Conservation (phyloP, 169 alveolate genomes). For the Plasmodium fragile region DNA sequence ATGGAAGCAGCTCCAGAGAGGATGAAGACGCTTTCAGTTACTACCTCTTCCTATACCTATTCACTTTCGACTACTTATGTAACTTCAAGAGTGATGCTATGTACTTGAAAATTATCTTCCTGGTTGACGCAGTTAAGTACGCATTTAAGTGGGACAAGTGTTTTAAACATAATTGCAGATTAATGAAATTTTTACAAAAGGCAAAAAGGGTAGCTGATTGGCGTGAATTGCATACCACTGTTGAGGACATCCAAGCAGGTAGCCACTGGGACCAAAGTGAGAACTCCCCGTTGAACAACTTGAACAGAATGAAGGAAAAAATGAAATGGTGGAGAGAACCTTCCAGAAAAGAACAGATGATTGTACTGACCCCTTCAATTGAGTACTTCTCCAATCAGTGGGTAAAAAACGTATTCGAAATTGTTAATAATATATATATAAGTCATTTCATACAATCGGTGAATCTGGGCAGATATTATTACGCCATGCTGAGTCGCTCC, state of each 20-base stretch:
- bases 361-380: neutral
- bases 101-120: neutral
- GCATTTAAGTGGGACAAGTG: neutral
- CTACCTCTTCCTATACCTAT: conserved; percentile 42
- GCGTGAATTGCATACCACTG: neutral
- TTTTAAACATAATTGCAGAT: neutral
- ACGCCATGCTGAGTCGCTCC: neutral
- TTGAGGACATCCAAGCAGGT: neutral
- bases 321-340: neutral
- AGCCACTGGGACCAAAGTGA: neutral
- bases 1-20: neutral
- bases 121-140: conserved; percentile 3
- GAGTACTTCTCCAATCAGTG: conserved; percentile 22
- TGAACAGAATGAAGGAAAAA: neutral
- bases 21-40: conserved; percentile 11
- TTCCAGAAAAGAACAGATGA: neutral
- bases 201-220: neutral
- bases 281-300: neutral
- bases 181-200: conserved; percentile 14
- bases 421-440: conserved; percentile 58
- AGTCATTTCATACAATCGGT: conserved; percentile 38
- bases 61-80: conserved; percentile 4
- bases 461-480: conserved; percentile 21
- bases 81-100: neutral
- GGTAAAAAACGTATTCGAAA: conserved; percentile 60